Conservation (phyloP, 1,284 basidiomycete genomes). For the Bjerkandera adusta region DNA sequence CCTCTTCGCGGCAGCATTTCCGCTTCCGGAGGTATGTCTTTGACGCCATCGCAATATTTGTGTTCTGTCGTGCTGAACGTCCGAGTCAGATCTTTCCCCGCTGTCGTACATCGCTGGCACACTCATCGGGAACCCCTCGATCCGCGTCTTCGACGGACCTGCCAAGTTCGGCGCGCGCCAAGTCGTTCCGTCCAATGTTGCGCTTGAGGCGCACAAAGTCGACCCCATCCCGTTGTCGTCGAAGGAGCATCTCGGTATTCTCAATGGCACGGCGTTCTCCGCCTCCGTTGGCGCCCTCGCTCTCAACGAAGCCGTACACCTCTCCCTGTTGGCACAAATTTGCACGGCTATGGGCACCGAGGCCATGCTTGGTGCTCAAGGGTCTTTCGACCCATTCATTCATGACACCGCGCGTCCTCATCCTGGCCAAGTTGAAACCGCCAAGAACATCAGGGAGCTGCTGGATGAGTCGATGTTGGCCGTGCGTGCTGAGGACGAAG, state of each 20-base stretch:
- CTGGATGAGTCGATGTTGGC: slow-evolving; percentile 75
- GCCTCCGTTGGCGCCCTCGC: slow-evolving; percentile 59
- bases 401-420: slow-evolving; percentile 80
- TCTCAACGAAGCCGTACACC: slow-evolving; percentile 70
- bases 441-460: slow-evolving; percentile 65
- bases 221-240: slow-evolving; percentile 69
- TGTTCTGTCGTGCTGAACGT: not conserved
- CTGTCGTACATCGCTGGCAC: slow-evolving; percentile 83
- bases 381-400: slow-evolving; percentile 80
- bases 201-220: slow-evolving; percentile 64
- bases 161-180: slow-evolving; percentile 48
- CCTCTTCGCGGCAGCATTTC: slow-evolving; percentile 85
- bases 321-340: slow-evolving; percentile 71
- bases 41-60: not conserved
- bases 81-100: slow-evolving; percentile 61
- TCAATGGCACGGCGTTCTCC: slow-evolving; percentile 86
- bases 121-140: slow-evolving; percentile 77
- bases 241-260: slow-evolving; percentile 81
- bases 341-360: slow-evolving; percentile 86
- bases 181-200: slow-evolving; percentile 63
- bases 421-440: slow-evolving; percentile 79
- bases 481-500: slow-evolving; percentile 58
- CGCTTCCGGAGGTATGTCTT: slow-evolving; percentile 66
- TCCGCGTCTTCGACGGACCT: slow-evolving; percentile 68
- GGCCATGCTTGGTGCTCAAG: slow-evolving; percentile 71